A percentile compares a stretch with the other conserved stretches of the same genome.
These are phyloP conservation scores for Manihot esculenta DNA, from an alignment of 441 rosid genomes.

Conservation along the genomic window DNA sequence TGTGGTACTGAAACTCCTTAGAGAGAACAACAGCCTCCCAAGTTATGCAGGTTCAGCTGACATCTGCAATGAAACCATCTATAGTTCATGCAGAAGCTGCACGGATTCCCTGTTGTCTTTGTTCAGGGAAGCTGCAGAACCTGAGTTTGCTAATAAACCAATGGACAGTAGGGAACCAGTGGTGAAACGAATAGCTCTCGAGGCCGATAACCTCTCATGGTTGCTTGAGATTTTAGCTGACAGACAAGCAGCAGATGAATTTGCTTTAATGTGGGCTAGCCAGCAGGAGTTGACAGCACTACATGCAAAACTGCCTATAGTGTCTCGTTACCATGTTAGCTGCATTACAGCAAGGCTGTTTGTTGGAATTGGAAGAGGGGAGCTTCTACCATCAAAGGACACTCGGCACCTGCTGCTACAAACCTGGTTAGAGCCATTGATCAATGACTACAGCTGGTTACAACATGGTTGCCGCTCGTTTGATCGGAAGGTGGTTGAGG, in stretches of 20 bases:
- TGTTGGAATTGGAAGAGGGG: conserved; percentile 91
- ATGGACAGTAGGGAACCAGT: conserved; percentile 42
- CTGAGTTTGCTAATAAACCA: conserved; percentile 34
- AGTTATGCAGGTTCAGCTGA: conserved; percentile 45
- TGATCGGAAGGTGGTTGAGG: conserved; percentile 87
- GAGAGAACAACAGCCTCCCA: conserved; percentile 56
- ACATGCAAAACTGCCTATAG: conserved; percentile 63
- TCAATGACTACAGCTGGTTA: conserved; percentile 87
- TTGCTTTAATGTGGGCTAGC: conserved; percentile 72
- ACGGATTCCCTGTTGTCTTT: conserved; percentile 52
- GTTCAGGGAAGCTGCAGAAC: conserved; percentile 60
- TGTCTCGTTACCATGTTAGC: conserved; percentile 82
- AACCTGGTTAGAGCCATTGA: conserved; percentile 91
- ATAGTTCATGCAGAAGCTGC: conserved; percentile 63
- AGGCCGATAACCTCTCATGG: conserved; percentile 87
- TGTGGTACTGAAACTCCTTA: conserved; percentile 80
- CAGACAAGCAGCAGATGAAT: conserved; percentile 81
- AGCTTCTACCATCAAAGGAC: conserved; percentile 80
- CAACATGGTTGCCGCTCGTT: conserved; percentile 84
- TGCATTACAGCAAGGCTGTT: conserved; percentile 75
- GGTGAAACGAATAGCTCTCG: conserved; percentile 66
- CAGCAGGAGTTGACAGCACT: conserved; percentile 68
- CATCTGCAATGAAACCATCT: conserved; percentile 64
- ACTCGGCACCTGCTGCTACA: conserved; percentile 61
- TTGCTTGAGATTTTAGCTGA: conserved; percentile 80